Percentiles rank a stretch among this genome's conserved stretches.
Conservation (phyloP, 108 stramenopile species). For the Bacterosira constricta region DNA sequence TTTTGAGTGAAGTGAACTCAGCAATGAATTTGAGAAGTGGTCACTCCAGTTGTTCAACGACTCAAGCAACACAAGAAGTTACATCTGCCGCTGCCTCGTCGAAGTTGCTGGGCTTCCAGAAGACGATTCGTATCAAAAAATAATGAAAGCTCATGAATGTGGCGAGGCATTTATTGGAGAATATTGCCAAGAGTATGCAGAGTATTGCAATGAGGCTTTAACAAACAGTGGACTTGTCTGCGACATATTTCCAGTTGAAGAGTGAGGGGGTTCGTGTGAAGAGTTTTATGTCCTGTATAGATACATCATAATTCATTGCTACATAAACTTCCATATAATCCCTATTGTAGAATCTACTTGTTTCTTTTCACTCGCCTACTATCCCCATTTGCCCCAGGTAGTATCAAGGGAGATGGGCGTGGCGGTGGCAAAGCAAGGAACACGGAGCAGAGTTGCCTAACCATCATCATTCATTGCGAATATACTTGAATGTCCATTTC, state of each 20-base stretch:
- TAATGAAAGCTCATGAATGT: conserved; percentile 1
- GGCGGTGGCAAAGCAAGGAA: too few species aligned
- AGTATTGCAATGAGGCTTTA: conserved; percentile 15
- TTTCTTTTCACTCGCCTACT: too few species aligned
- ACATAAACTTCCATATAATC: too few species aligned
- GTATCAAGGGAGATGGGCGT: too few species aligned
- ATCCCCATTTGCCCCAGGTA: too few species aligned
- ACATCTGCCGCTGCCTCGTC: conserved; percentile 4
- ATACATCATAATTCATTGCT: too few species aligned
- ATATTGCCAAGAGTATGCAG: conserved; percentile 9
- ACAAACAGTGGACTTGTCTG: conserved; percentile 9
- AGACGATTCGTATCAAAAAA: conserved; percentile 5
- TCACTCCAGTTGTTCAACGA: conserved; percentile 5
- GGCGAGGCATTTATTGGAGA: conserved; percentile 11
- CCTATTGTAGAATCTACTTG: too few species aligned
- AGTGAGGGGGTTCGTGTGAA: background rate
- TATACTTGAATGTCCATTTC: too few species aligned
- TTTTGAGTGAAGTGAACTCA: background rate
- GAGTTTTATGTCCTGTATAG: too few species aligned
- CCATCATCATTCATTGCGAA: too few species aligned
- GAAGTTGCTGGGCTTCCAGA: conserved; percentile 4
- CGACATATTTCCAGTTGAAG: conserved; percentile 10
- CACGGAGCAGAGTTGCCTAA: too few species aligned
- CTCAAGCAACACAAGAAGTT: conserved; percentile 4
- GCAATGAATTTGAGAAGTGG: conserved; percentile 3